Percentiles rank a stretch among this genome's conserved stretches.
These are phyloP conservation scores for Diversispora eburnea DNA, from an alignment of 192 early-diverging fungal species.

Conservation along the genomic window DNA sequence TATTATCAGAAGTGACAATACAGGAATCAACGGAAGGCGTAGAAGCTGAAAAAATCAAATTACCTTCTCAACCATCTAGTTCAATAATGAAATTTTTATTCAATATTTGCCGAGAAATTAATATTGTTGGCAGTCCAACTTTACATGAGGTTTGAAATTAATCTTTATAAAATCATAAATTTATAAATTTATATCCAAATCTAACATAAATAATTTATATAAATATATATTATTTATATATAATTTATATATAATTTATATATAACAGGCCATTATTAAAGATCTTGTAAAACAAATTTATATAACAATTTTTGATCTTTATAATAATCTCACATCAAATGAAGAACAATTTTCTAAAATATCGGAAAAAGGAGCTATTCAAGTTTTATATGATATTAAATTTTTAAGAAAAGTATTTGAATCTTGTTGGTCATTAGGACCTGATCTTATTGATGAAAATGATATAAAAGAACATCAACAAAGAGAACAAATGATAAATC, in stretches of 20 bases:
- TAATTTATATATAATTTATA: neutral
- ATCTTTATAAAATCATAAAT: no score
- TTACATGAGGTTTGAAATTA: conserved; percentile 43
- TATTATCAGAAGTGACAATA: neutral
- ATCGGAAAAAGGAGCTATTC: conserved; percentile 56
- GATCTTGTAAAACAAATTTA: conserved; percentile 27
- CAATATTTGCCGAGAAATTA: conserved; percentile 43
- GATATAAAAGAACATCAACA: conserved; percentile 21
- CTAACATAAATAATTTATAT: neutral
- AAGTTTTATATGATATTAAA: conserved; percentile 62
- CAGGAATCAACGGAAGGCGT: conserved; percentile 1
- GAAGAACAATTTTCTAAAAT: conserved; percentile 9
- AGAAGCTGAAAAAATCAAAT: conserved; percentile 26
- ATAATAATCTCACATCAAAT: conserved; percentile 23
- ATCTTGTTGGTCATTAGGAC: conserved; percentile 11
- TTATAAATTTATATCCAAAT: neutral
- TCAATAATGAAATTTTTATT: conserved; percentile 44
- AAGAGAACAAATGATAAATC: conserved; percentile 7
- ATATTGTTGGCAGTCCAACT: conserved; percentile 40
- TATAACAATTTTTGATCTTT: conserved; percentile 24
- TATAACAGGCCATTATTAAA: neutral
- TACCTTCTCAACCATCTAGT: conserved; percentile 45
- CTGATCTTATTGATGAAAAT: conserved; percentile 2
- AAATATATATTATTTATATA: neutral
- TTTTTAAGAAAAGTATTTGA: conserved; percentile 52